phyloP scores from a whole-genome alignment of 768 basidiomycete species.

The Lepiota venenata region DNA sequence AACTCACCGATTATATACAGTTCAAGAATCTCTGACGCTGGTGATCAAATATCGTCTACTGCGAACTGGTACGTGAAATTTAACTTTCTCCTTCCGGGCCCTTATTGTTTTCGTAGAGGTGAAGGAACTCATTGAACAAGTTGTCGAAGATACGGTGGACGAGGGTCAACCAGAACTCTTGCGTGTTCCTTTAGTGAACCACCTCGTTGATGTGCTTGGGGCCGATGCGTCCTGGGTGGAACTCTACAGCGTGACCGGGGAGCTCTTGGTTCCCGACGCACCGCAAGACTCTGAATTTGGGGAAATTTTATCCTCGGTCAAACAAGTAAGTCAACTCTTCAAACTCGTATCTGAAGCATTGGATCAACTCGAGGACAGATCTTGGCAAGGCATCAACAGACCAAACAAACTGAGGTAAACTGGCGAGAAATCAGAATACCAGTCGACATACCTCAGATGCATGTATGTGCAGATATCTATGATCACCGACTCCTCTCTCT shows the following conservation, averaged over 20 bases:
- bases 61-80: conserved; percentile 61
- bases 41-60: conserved; percentile 75
- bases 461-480: conserved; percentile 45
- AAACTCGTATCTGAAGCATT: not conserved
- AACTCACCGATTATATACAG: conserved; percentile 30
- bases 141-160: conserved; percentile 39
- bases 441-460: conserved; percentile 81
- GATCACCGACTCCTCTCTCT: conserved; percentile 5
- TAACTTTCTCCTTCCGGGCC: not conserved
- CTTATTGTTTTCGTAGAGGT: conserved; percentile 48
- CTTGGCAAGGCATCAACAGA: conserved; percentile 40
- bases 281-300: conserved; percentile 25
- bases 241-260: conserved; percentile 66
- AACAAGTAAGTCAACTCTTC: conserved; percentile 23
- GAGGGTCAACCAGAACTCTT: conserved; percentile 32
- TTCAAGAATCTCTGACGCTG: conserved; percentile 58
- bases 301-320: conserved; percentile 27
- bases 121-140: conserved; percentile 52
- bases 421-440: conserved; percentile 84
- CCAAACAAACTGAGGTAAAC: conserved; percentile 32
- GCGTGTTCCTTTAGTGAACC: conserved; percentile 42
- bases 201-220: conserved; percentile 57
- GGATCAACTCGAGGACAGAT: conserved; percentile 24
- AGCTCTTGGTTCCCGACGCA: conserved; percentile 53
- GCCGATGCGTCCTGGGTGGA: conserved; percentile 65